phyloP scores from a whole-genome alignment of 1,284 basidiomycete species.

The Ustilago sp. region DNA sequence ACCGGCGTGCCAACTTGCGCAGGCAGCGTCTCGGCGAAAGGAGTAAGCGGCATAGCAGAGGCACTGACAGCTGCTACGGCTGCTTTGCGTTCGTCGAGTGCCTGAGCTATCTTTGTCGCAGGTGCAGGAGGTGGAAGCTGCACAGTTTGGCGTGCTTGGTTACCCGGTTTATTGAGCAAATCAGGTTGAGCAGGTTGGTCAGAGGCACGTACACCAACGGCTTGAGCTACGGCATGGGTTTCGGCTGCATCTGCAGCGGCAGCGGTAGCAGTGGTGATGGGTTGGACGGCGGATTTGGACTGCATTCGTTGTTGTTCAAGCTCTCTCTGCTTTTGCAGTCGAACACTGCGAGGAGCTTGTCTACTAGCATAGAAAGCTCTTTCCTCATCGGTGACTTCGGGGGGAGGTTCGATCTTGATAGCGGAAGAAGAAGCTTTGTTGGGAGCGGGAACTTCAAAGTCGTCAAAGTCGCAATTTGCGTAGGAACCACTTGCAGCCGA shows the following conservation, averaged over 20 bases:
- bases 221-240: slow-evolving; percentile 13
- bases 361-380: slow-evolving; percentile 48
- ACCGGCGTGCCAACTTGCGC: slow-evolving; percentile 31
- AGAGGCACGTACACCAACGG: slow-evolving; percentile 27
- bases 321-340: slow-evolving; percentile 43
- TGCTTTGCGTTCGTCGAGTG: slow-evolving; percentile 45
- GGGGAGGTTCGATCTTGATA: slow-evolving; percentile 41
- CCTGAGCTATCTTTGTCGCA: slow-evolving; percentile 24
- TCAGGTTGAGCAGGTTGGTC: slow-evolving; percentile 37
- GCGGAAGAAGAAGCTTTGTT: slow-evolving; percentile 27
- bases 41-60: slow-evolving; percentile 19
- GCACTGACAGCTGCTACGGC: slow-evolving; percentile 23
- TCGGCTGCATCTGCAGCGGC: slow-evolving; percentile 6
- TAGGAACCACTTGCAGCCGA: slow-evolving; percentile 51
- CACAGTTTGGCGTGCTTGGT: slow-evolving; percentile 36
- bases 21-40: slow-evolving; percentile 21
- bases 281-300: neutral
- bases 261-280: neutral
- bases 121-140: slow-evolving; percentile 32
- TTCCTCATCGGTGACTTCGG: slow-evolving; percentile 54
- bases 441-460: slow-evolving; percentile 30
- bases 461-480: slow-evolving; percentile 58
- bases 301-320: slow-evolving; percentile 33
- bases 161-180: slow-evolving; percentile 29
- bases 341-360: slow-evolving; percentile 52